Evolutionary conservation across 805 yeast genomes (phyloP).

Genomic region (Gaillardinia entomophila): DNA sequence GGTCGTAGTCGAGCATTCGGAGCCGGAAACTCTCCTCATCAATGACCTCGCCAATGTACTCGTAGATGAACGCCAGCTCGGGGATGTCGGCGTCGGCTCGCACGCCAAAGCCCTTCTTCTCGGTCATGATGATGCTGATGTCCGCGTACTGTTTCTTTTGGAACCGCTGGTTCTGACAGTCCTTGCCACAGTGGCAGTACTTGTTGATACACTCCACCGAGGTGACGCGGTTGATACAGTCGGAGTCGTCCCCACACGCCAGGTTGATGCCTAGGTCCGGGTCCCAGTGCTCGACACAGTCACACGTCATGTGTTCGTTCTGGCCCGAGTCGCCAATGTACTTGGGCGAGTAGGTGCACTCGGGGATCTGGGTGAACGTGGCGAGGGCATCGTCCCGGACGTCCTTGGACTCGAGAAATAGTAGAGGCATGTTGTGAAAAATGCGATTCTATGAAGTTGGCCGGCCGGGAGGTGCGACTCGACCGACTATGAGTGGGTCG

Average conservation of each 20-base stretch:
- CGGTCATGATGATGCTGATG: slow-evolving; percentile 80
- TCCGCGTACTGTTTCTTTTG: slow-evolving; percentile 69
- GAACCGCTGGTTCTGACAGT: slow-evolving; percentile 84
- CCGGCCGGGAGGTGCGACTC: no score
- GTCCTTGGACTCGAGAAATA: slow-evolving; percentile 41
- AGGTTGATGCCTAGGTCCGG: slow-evolving; percentile 27
- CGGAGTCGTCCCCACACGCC: slow-evolving; percentile 83
- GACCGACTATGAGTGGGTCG: no score
- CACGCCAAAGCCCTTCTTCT: slow-evolving; percentile 84
- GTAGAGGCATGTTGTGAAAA: slow-evolving; percentile 5
- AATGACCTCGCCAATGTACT: slow-evolving; percentile 91
- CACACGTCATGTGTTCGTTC: slow-evolving; percentile 86
- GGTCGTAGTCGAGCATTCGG: slow-evolving; percentile 71
- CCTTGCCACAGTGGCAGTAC: slow-evolving; percentile 62
- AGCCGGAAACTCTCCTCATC: slow-evolving; percentile 70
- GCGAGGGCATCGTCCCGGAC: slow-evolving; percentile 64
- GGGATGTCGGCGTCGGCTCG: slow-evolving; percentile 58
- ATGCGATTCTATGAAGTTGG: not conserved
- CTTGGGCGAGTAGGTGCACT: slow-evolving; percentile 60
- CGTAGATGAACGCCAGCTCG: slow-evolving; percentile 73
- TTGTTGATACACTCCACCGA: slow-evolving; percentile 84
- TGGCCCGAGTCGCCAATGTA: slow-evolving; percentile 66
- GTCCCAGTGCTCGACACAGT: slow-evolving; percentile 59
- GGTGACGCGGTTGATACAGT: slow-evolving; percentile 88
- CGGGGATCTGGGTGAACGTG: slow-evolving; percentile 50